These are phyloP conservation scores for Sindora glabra DNA, from an alignment of 306 rosid genomes.

Conservation along the genomic window DNA sequence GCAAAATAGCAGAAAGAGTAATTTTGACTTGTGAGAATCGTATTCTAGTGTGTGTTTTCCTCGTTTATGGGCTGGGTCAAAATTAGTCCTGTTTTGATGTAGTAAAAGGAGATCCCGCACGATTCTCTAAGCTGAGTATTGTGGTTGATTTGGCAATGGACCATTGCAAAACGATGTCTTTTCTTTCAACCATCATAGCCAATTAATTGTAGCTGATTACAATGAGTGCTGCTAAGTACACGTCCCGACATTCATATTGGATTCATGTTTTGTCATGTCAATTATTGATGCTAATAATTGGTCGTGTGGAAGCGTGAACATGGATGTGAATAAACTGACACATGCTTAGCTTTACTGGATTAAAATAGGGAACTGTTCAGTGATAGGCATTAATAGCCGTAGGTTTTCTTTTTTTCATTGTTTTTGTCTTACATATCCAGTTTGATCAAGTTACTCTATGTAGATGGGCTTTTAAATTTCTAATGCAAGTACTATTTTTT, in stretches of 20 bases:
- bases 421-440: too few species aligned
- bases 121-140: conserved; percentile 5
- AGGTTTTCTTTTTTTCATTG: neutral
- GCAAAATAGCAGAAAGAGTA: neutral
- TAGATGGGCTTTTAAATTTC: conserved; percentile 9
- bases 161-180: neutral
- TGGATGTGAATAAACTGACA: too few species aligned
- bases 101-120: neutral
- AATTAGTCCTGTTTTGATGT: conserved; percentile 7
- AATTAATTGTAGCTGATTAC: neutral
- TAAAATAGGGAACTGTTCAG: neutral
- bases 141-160: conserved; percentile 8
- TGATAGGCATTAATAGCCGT: neutral
- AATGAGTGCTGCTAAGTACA: too few species aligned
- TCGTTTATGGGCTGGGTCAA: conserved; percentile 4
- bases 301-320: too few species aligned
- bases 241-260: too few species aligned
- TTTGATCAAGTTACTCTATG: conserved; percentile 4
- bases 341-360: neutral
- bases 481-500: conserved; percentile 25
- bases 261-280: too few species aligned
- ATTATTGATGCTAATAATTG: too few species aligned
- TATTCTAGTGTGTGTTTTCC: too few species aligned
- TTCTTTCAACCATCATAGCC: neutral
- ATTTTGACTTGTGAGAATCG: neutral